phyloP scores from a whole-genome alignment of 257 asterid species.

The Cruciata laevipes region DNA sequence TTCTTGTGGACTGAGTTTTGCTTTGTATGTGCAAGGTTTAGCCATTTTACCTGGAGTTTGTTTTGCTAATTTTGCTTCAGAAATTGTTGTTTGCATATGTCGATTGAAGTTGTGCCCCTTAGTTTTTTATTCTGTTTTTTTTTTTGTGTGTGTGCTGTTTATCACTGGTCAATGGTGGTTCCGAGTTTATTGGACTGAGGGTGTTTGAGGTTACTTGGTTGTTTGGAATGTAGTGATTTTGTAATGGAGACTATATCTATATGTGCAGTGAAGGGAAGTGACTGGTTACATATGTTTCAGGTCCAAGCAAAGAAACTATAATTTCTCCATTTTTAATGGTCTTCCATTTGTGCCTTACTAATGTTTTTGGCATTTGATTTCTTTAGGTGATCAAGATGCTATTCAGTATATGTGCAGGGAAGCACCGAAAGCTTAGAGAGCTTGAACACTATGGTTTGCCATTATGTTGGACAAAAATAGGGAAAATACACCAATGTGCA shows the following conservation, averaged over 20 bases:
- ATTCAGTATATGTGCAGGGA: conserved; percentile 93
- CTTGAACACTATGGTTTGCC: conserved; percentile 92
- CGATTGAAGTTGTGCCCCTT: conserved; percentile 5
- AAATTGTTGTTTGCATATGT: conserved; percentile 24
- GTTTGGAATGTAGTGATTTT: conserved; percentile 41
- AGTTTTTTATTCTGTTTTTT: neutral
- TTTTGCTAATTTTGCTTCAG: conserved; percentile 1
- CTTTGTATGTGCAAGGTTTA: conserved; percentile 4
- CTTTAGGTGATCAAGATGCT: conserved; percentile 90
- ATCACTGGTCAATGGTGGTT: conserved; percentile 27
- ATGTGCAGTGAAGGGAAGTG: conserved; percentile 92
- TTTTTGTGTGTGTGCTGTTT: conserved; percentile 11
- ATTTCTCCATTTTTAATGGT: neutral
- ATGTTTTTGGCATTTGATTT: conserved; percentile 13
- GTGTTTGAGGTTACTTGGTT: conserved; percentile 18
- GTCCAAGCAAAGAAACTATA: neutral
- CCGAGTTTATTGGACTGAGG: conserved; percentile 17
- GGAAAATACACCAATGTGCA: conserved; percentile 94
- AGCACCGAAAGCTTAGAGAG: conserved; percentile 92
- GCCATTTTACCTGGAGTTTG: conserved; percentile 13
- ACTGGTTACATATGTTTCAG: conserved; percentile 71
- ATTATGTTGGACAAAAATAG: conserved; percentile 93
- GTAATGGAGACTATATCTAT: conserved; percentile 23
- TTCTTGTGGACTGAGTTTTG: conserved; percentile 8
- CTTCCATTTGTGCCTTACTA: conserved; percentile 12